Conservation (phyloP, 2,329 filamentous ascomycete genomes). For the Cladosporium sphaerospermum region DNA sequence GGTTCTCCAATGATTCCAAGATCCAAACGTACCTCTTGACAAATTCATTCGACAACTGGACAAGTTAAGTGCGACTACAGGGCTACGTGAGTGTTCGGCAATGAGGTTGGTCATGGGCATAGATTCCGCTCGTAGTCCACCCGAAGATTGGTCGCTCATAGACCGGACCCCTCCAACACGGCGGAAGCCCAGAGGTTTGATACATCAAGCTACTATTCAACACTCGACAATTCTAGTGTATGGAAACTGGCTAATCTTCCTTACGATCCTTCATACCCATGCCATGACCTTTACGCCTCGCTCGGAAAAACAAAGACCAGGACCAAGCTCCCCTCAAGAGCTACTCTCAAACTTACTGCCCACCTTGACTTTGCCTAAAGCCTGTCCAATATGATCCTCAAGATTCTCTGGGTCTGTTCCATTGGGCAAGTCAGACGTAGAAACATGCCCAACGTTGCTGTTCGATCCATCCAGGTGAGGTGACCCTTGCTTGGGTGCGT, state of each 20-base stretch:
- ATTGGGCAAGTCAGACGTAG: constrained; percentile 37
- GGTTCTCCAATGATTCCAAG: too few relatives aligned
- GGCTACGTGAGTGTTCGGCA: too few relatives aligned
- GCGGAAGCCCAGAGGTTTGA: too few relatives aligned
- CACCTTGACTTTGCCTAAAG: not conserved
- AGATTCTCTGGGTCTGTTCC: constrained; percentile 36
- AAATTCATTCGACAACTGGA: too few relatives aligned
- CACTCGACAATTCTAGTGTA: not conserved
- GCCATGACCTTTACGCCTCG: not conserved
- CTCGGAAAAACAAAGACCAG: not conserved
- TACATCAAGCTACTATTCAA: too few relatives aligned
- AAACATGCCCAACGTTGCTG: constrained; percentile 23
- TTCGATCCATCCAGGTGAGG: constrained; percentile 18
- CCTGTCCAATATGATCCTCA: constrained; percentile 17
- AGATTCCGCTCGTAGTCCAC: too few relatives aligned
- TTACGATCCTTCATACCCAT: too few relatives aligned
- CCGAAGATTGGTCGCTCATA: too few relatives aligned
- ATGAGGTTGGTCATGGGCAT: too few relatives aligned
- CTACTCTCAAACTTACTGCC: constrained; percentile 6
- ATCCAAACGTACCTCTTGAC: too few relatives aligned
- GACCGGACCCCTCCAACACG: too few relatives aligned
- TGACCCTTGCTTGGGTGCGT: not conserved
- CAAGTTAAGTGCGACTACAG: too few relatives aligned
- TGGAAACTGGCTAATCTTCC: not conserved
- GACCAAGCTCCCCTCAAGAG: not conserved